A percentile compares a stretch with the other conserved stretches of the same genome.
These are phyloP conservation scores for Silene vulgaris DNA, from an alignment of 179 eudicot species.

Conservation along the genomic window DNA sequence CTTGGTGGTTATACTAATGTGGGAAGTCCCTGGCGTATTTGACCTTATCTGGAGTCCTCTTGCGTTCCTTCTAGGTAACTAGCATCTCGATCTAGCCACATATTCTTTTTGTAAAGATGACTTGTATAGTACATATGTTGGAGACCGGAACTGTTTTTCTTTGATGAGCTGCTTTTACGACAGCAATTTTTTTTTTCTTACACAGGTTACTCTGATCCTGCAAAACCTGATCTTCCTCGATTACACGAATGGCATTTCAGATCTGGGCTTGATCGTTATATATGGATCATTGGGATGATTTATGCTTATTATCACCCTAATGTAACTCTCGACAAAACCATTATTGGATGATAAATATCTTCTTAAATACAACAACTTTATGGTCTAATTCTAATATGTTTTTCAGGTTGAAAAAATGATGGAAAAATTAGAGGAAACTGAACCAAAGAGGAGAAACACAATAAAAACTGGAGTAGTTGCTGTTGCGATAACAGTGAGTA, in stretches of 20 bases:
- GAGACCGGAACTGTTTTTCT: slow-evolving; percentile 8
- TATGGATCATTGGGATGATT: slow-evolving; percentile 96
- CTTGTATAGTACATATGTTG: neutral
- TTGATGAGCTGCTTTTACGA: slow-evolving; percentile 16
- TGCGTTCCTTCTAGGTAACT: slow-evolving; percentile 67
- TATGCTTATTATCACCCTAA: slow-evolving; percentile 90
- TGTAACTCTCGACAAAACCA: slow-evolving; percentile 38
- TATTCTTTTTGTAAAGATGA: neutral
- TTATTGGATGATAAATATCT: neutral
- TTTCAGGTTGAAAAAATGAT: slow-evolving; percentile 79
- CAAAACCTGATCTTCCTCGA: slow-evolving; percentile 84
- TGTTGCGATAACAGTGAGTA: slow-evolving; percentile 56
- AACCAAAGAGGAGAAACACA: slow-evolving; percentile 59
- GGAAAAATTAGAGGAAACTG: slow-evolving; percentile 91
- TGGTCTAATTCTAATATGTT: slow-evolving; percentile 14
- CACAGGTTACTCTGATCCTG: slow-evolving; percentile 87
- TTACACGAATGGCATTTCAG: slow-evolving; percentile 97
- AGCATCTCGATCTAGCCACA: slow-evolving; percentile 15
- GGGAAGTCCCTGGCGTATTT: slow-evolving; percentile 96
- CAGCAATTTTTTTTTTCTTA: slow-evolving; percentile 11
- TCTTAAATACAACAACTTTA: neutral
- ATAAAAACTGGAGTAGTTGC: slow-evolving; percentile 66
- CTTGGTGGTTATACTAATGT: slow-evolving; percentile 69
- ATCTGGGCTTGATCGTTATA: slow-evolving; percentile 98
- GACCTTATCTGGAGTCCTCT: slow-evolving; percentile 80